Base-by-base conservation (phyloP, 202 grass and related monocot species). In the Elaeis oleifera region DNA sequence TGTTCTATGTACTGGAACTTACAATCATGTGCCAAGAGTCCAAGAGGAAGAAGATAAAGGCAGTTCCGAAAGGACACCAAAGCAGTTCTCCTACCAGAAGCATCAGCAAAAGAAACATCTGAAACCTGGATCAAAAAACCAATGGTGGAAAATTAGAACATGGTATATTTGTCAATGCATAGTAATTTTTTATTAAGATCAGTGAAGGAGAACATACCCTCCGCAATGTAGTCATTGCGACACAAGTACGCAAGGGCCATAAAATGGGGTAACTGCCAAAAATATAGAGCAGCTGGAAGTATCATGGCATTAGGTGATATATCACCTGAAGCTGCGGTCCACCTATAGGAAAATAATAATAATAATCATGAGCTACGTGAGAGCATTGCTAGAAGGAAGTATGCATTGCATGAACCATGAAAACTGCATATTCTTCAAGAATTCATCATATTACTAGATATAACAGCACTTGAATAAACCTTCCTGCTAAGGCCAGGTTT, bases 181-280 rank as follows among this genome's bases (percentile, higher is more conserved):
- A 21, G 50, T 61, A 27, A 79, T 63, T 63, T n/a, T 32, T 7
- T 67, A 31, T n/a, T 60, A 71, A 56, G 39, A 62, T 51, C 58
- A 65, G 22, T 16, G 57, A 20, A 24, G 60, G 31, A 50, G 28
- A 23, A 60, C 51, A 71, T 82, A 95, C 90, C 90, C 86, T 87
- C 90, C 73, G 86, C 79, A 70, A 95, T 78, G 59, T 95, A 95
- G 74, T 95, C 90, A 16, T 67, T 53, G 3, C 90, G 86, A 69
- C 90, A 95, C 70, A 95, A 67, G 67, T 95, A 95, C 1, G 90
- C 90, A 23, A 95, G 90, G 58, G 90, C 83, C 90, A 95, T 95
- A 53, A 95, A 95, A 72, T 95, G 90, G 11, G 90, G 90, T 78
- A 95, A 75, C 67, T 95, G 90, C 90, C 90, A 95, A 69, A 67